Evolutionary conservation across 768 basidiomycete genomes (phyloP), one percentile per base, ranked within the genome.

Genomic region (Russula dissimulans): DNA sequence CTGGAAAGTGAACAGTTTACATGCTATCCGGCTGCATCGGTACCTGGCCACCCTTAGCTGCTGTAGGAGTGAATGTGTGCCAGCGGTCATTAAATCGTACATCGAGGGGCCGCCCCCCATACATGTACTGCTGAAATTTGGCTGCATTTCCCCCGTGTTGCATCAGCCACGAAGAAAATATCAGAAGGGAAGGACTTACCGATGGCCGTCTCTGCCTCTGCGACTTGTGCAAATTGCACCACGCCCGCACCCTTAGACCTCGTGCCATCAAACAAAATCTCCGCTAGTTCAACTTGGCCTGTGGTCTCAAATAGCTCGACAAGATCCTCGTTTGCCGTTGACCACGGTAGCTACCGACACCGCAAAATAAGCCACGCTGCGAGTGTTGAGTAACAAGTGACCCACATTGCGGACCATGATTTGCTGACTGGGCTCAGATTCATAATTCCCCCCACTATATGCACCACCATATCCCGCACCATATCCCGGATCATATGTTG

Each of bases 301-400:
- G 95, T 97, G 38, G 95, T 99, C 77, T 97, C 95, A 68, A 99
- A 99, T 18, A 99, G 74, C 74, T 99, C 95, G 22, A 99, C 95
- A 46, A 99, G 76, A 71, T 99, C 95, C 71, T 99, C 95, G 71
- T 99, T 97, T 7, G 95, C 94, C 47, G 95, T 99, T 10, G 95
- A 97, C 95, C 95, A 99, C 1, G 95, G 95, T 17, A 99, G 75
- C 95, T 98, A 64, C 14, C 29, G 14, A 43, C 32, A 54, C 4
- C 17, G 4, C n/a, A 3, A 50, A 26, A 38, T 12, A 1, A 22
- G 58, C 49, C 15, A 59, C 48, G 49, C 29, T 32, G 17, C 42
- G 31, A 59, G 10, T n/a, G 14, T 26, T 14, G 2, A 4, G 39
- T 42, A 41, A 12, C 12, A 31, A 22, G 32, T 1, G 7, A 86